These are phyloP conservation scores for Sarocladium brachiariae DNA, from an alignment of 2,329 filamentous ascomycete species.

Conservation along the genomic window DNA sequence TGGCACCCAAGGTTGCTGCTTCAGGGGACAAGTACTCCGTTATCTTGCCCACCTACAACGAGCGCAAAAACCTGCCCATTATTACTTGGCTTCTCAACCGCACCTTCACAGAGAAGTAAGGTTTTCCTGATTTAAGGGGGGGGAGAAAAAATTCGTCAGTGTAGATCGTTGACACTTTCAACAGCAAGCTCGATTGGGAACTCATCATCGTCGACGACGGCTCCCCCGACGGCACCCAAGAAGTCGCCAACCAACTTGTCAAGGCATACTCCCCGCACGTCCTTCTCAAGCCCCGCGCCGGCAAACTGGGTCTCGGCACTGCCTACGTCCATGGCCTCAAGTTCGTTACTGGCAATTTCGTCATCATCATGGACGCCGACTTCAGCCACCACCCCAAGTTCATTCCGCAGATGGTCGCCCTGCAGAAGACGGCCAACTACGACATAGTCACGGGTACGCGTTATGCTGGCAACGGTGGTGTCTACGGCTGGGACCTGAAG, in stretches of 20 bases:
- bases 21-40: constrained; percentile 77
- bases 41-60: constrained; percentile 97
- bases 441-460: constrained; percentile 97
- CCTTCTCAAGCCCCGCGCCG: constrained; percentile 77
- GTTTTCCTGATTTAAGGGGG: constrained; percentile 5
- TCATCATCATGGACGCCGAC: constrained; percentile 99
- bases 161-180: not conserved
- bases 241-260: constrained; percentile 83
- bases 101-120: constrained; percentile 83
- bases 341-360: constrained; percentile 85
- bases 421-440: constrained; percentile 70
- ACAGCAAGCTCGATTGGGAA: constrained; percentile 89
- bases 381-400: constrained; percentile 99
- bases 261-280: constrained; percentile 77
- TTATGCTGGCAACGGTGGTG: constrained; percentile 83
- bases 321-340: constrained; percentile 93
- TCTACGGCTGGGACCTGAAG: constrained; percentile 96
- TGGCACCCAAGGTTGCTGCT: constrained; percentile 38
- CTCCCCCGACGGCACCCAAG: constrained; percentile 90
- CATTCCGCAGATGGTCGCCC: constrained; percentile 86
- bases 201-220: constrained; percentile 97
- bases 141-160: too few species aligned
- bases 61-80: constrained; percentile 93
- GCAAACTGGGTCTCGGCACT: constrained; percentile 94
- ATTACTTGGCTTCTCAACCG: constrained; percentile 89